Evolutionary conservation across 2,329 filamentous ascomycete genomes (phyloP).

Genomic region (Trichoderma lentiforme): DNA sequence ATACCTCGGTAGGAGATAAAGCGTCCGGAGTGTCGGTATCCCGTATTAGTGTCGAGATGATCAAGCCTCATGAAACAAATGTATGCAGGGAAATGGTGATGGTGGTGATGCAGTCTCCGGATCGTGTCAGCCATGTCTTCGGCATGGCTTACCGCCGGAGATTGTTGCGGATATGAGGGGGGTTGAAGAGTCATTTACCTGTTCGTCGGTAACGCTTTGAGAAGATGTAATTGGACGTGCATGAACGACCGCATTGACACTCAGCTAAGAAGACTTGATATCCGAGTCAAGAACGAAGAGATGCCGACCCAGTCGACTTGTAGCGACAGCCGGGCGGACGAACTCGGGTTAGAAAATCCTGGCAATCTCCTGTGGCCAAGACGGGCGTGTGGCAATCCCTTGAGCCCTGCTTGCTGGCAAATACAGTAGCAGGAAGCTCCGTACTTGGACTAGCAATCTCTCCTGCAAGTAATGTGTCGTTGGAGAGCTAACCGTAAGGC

Average conservation of each 20-base stretch:
- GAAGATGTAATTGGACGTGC: background rate
- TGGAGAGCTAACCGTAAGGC: conserved; percentile 13
- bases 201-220: background rate
- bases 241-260: background rate
- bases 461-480: conserved; percentile 10
- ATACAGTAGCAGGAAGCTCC: background rate
- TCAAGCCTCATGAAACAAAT: background rate
- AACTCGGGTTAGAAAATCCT: conserved; percentile 2
- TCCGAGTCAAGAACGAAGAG: background rate
- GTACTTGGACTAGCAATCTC: background rate
- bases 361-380: background rate
- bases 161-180: background rate
- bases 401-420: background rate
- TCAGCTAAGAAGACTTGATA: background rate
- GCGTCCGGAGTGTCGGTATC: background rate
- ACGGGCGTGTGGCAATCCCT: background rate
- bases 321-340: conserved; percentile 5
- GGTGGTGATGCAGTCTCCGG: background rate
- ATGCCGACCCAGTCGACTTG: background rate
- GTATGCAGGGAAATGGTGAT: background rate
- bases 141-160: background rate
- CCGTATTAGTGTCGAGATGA: background rate
- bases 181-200: background rate
- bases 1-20: background rate
- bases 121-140: background rate